Percentiles rank a stretch among this genome's conserved stretches.
These are phyloP conservation scores for Aspergillus uvarum DNA, from an alignment of 2,329 filamentous ascomycete species.

Conservation along the genomic window DNA sequence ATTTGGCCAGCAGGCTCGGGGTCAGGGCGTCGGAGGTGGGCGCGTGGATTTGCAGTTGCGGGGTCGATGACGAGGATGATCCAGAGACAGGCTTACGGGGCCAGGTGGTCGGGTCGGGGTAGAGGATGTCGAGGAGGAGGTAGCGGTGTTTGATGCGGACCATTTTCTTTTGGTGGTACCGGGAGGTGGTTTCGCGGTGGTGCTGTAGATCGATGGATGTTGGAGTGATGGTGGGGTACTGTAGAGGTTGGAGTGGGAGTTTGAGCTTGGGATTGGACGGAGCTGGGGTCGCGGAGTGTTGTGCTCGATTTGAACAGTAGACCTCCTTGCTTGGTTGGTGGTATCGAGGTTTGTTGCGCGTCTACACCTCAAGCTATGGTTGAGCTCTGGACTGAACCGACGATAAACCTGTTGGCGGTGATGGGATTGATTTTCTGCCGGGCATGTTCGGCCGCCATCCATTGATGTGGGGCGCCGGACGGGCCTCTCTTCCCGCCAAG, in stretches of 20 bases:
- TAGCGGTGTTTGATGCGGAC: conserved; percentile 96
- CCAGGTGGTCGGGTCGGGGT: conserved; percentile 58
- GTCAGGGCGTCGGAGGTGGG: conserved; percentile 74
- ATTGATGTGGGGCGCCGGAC: neutral
- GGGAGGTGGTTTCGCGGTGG: neutral
- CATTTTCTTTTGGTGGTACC: conserved; percentile 57
- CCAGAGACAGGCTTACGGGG: conserved; percentile 30
- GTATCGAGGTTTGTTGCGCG: too few species aligned
- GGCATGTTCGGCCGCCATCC: too few species aligned
- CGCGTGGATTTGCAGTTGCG: conserved; percentile 70
- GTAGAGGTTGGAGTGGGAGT: neutral
- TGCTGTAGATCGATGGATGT: neutral
- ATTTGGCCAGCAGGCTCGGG: conserved; percentile 62
- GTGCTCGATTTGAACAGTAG: too few species aligned
- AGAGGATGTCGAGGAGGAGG: conserved; percentile 89
- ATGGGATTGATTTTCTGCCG: conserved; percentile 1
- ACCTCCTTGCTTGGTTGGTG: too few species aligned
- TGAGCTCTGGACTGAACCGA: too few species aligned
- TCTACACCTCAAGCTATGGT: too few species aligned
- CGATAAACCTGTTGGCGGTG: neutral
- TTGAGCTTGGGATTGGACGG: neutral
- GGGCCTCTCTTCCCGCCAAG: neutral
- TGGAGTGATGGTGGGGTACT: too few species aligned
- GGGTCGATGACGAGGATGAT: conserved; percentile 48
- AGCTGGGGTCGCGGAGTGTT: neutral